A percentile compares a stretch with the other conserved stretches of the same genome.
phyloP scores from a whole-genome alignment of 257 asterid species.

The Gardenia jasminoides region DNA sequence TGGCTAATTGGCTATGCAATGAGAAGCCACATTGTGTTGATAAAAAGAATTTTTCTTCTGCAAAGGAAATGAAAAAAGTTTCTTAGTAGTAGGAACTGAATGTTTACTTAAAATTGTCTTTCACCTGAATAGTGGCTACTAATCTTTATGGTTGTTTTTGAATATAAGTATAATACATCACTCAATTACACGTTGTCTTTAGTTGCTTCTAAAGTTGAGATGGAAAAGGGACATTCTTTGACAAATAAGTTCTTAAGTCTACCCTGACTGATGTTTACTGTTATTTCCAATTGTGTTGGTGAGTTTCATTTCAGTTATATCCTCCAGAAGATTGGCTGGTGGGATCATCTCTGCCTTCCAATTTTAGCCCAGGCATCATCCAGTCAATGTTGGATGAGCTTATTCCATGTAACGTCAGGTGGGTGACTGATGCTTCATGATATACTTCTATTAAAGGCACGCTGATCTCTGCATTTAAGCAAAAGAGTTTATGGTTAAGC shows the following conservation, averaged over 20 bases:
- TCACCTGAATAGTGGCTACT: not conserved
- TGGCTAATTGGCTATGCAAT: not conserved
- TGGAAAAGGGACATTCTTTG: not conserved
- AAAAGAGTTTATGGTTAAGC: too few species aligned
- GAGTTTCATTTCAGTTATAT: conserved; percentile 54
- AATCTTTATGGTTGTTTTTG: not conserved
- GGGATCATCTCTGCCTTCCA: conserved; percentile 86
- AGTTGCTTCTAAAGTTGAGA: not conserved
- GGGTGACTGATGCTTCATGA: conserved; percentile 16
- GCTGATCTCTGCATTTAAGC: too few species aligned
- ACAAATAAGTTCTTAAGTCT: conserved; percentile 1
- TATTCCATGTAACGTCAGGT: conserved; percentile 70
- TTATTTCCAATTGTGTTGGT: conserved; percentile 21
- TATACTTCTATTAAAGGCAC: too few species aligned
- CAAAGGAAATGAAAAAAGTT: not conserved
- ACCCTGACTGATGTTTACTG: not conserved
- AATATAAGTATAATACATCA: not conserved
- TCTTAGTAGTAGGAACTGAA: not conserved
- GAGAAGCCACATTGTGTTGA: not conserved
- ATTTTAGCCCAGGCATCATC: conserved; percentile 51
- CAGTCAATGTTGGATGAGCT: conserved; percentile 77
- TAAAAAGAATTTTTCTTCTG: not conserved
- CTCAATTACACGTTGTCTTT: not conserved
- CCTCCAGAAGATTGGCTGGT: conserved; percentile 95
- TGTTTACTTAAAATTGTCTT: not conserved